Evolutionary conservation across 2,329 filamentous ascomycete species (phyloP).

Genomic region (Diaporthe humulicola): DNA sequence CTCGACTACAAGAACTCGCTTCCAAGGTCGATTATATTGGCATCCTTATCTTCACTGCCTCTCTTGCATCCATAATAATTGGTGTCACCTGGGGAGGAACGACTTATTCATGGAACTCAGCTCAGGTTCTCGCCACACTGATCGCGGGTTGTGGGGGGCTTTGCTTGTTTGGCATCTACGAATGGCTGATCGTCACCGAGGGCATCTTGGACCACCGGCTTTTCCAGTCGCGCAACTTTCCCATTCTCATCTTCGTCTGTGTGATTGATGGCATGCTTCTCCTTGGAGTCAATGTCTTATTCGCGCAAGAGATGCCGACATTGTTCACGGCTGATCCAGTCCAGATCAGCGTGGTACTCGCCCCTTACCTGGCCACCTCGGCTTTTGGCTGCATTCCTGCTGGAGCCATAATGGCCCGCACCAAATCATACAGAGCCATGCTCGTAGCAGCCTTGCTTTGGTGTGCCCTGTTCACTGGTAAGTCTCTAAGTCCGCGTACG

Average conservation of each 20-base stretch:
- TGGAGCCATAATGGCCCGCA: slow-evolving; percentile 27
- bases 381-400: slow-evolving; percentile 36
- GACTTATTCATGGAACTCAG: slow-evolving; percentile 31
- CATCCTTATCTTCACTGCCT: slow-evolving; percentile 31
- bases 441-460: slow-evolving; percentile 29
- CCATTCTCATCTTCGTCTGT: slow-evolving; percentile 33
- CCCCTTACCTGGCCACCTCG: slow-evolving; percentile 30
- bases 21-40: slow-evolving; percentile 32
- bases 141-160: slow-evolving; percentile 19
- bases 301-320: slow-evolving; percentile 34
- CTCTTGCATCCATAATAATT: slow-evolving; percentile 25
- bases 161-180: slow-evolving; percentile 20
- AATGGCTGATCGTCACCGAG: slow-evolving; percentile 11
- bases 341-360: slow-evolving; percentile 25
- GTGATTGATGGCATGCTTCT: slow-evolving; percentile 36
- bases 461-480: slow-evolving; percentile 36
- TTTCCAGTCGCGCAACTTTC: slow-evolving; percentile 32
- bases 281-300: slow-evolving; percentile 32
- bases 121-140: slow-evolving; percentile 25
- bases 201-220: slow-evolving; percentile 36
- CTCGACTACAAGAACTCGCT: background rate
- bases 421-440: slow-evolving; percentile 23
- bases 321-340: slow-evolving; percentile 32
- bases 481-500: fast-evolving
- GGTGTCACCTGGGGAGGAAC: slow-evolving; percentile 34